Evolutionary conservation across 2,329 filamentous ascomycete species (phyloP), one percentile per base, ranked within the genome.

Genomic region (Diaporthe aspalathi): DNA sequence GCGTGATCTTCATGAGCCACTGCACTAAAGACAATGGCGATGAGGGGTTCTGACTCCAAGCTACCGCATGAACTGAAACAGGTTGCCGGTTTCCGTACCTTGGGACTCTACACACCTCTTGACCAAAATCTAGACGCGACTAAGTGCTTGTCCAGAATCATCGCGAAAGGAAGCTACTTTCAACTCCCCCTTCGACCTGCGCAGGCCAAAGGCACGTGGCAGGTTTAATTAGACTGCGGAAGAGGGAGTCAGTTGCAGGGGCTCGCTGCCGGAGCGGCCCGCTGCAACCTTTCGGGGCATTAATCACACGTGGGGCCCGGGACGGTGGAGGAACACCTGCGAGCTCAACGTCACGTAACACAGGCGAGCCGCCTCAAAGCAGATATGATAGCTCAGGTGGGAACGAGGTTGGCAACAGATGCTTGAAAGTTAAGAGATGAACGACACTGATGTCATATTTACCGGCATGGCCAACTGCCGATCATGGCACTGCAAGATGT

Each of bases 301-400:
- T 65, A 38, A 65, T 50, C 60, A 24, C 60, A 65, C 60, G 60
- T 65, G 60, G 60, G n/a, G n/a, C n/a, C n/a, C n/a, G n/a, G 60
- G 43, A 11, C 43, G 20, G 60, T 65, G 60, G 60, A 65, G 43
- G 43, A 50, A 29, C 60, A 65, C 38, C 43, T 49, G 45, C 60
- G n/a, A 20, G n/a, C 60, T 29, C 60, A 45, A 65, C 45, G 60
- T 65, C 60, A 65, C 45, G 45, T 50, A 65, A 50, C 60, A 65
- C 27, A 65, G n/a, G 20, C 29, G 22, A 45, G 40, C 60, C 60
- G 60, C 60, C 60, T 45, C 45, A 17, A 20, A 20, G 12, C 14
- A 14, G 16, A 24, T 47, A 49, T 50, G 43, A 50, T 65, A 65
- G 45, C 56, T 47, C 49, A 16, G 17, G 20, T 49, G 60, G 22